phyloP scores from a whole-genome alignment of 2,329 filamentous ascomycete species.

The Nemania abortiva region DNA sequence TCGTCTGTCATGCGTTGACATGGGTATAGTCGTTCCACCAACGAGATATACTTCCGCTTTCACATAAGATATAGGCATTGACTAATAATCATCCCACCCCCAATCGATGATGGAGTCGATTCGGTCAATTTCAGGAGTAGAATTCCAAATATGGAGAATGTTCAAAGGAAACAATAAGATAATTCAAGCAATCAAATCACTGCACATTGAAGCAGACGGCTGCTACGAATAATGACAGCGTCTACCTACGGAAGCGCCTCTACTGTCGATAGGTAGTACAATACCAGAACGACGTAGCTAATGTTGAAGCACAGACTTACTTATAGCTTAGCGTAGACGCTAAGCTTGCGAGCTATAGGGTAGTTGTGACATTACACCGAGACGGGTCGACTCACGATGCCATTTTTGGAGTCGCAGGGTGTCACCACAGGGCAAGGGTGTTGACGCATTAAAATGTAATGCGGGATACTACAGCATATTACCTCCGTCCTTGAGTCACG shows the following conservation, averaged over 20 bases:
- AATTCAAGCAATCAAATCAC: neutral
- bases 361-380: slow-evolving; percentile 11
- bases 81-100: neutral
- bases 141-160: neutral
- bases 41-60: neutral
- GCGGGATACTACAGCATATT: slow-evolving; percentile 9
- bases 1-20: neutral
- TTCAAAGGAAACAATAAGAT: neutral
- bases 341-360: neutral
- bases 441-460: slow-evolving; percentile 19
- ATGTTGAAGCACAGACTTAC: neutral
- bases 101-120: neutral
- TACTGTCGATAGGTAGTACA: neutral
- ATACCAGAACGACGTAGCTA: neutral
- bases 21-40: neutral
- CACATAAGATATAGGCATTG: neutral
- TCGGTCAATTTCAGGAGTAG: neutral
- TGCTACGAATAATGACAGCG: neutral
- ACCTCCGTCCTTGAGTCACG: neutral
- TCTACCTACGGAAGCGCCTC: neutral
- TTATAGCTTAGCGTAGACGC: neutral
- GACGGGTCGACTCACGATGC: slow-evolving; percentile 23
- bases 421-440: neutral
- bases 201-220: neutral
- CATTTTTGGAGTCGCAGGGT: slow-evolving; percentile 29